Evolutionary conservation across 2,329 filamentous ascomycete genomes (phyloP), one percentile per base, ranked within the genome.

Genomic region (Epichloe gansuensis): DNA sequence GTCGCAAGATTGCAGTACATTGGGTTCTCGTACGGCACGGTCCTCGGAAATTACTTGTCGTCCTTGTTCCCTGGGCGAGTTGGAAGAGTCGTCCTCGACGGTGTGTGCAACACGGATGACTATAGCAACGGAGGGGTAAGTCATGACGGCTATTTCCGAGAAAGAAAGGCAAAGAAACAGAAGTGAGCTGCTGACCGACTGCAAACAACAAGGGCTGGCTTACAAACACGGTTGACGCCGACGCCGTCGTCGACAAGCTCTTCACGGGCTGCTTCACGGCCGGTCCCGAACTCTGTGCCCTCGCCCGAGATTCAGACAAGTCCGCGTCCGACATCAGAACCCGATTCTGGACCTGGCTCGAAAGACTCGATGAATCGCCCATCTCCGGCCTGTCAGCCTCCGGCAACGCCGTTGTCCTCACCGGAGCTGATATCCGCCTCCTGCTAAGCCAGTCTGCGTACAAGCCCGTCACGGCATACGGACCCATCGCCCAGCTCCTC

Each of bases 21-120:
- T 64, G 75, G 76, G 0, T 70, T 77, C 50, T 76, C 73, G 5
- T 79, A 79, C 17, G 66, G 67, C 15, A 67, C 65, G 2, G 17
- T 66, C 0, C 59, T 69, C 0, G 67, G 67, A 1, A 67, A 67
- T 43, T 64, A 64, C 34, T 67, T 69, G 55, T 64, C 66, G 2
- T 63, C 66, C 34, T 61, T 69, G 62, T 69, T 65, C 37, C 65
- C 67, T 0, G 65, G 58, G 0, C 61, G 67, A 3, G 58, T 76
- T 8, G 71, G 66, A 0, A 66, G 72, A 13, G 60, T 76, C 50
- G 62, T 75, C 3, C 61, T 73, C 2, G 71, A 72, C 17, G 70
- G 65, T 1, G 65, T 73, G 2, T 60, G 56, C 15, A 63, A 74
- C 52, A 56, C 62, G 0, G 56, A 68, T 13, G 70, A 73, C 56